A percentile compares a stretch with the other conserved stretches of the same genome.
Evolutionary conservation across 306 rosid species (phyloP).

Genomic region (apple (Malus domestica)): ASM211411v1 NC_041803.1:25238001-25238500

Average conservation of each 20-base stretch:
- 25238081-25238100: too few relatives aligned
- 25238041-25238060: too few relatives aligned
- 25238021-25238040: too few relatives aligned
- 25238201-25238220: not conserved
- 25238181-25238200: not conserved
- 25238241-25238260: not conserved
- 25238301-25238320: not conserved
- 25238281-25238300: not conserved
- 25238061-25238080: too few relatives aligned
- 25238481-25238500: not conserved
- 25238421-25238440: conserved; percentile 63
- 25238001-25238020: too few relatives aligned
- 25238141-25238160: too few relatives aligned
- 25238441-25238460: conserved; percentile 18
- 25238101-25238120: too few relatives aligned
- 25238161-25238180: not conserved
- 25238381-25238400: conserved; percentile 15
- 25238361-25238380: not conserved
- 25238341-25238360: not conserved
- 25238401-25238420: conserved; percentile 36
- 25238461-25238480: not conserved
- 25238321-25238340: not conserved
- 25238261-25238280: not conserved
- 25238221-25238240: not conserved
- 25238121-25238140: too few relatives aligned